Conservation (phyloP, 768 basidiomycete species). For the Royoungia palumana region DNA sequence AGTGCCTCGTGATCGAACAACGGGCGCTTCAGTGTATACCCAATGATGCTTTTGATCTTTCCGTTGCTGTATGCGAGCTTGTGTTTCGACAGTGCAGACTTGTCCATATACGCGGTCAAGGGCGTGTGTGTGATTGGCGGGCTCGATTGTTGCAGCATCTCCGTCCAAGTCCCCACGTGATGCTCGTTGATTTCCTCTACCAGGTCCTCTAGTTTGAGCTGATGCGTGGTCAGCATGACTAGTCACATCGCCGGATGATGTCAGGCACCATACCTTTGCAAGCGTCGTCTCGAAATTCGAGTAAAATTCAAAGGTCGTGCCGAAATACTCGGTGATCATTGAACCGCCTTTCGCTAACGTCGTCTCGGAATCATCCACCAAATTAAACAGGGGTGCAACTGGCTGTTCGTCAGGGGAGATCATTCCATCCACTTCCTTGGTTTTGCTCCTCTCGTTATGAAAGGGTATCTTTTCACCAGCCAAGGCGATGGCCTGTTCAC, state of each 20-base stretch:
- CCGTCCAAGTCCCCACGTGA: conserved; percentile 78
- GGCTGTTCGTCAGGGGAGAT: conserved; percentile 53
- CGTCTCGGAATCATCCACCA: conserved; percentile 76
- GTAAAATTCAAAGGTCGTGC: conserved; percentile 79
- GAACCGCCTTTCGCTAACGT: conserved; percentile 66
- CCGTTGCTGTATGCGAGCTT: conserved; percentile 62
- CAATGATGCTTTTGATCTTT: conserved; percentile 72
- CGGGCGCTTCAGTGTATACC: conserved; percentile 64
- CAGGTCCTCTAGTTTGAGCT: conserved; percentile 66
- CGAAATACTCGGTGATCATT: conserved; percentile 66
- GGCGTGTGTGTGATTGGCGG: conserved; percentile 72
- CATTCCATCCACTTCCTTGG: conserved; percentile 61
- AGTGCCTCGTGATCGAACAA: conserved; percentile 58
- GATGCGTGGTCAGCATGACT: not conserved
- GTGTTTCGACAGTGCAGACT: conserved; percentile 66
- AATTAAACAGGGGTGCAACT: conserved; percentile 76
- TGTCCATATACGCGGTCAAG: conserved; percentile 76
- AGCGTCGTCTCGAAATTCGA: conserved; percentile 63
- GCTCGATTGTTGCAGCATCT: conserved; percentile 69
- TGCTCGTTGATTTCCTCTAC: conserved; percentile 84
- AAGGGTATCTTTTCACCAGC: conserved; percentile 42
- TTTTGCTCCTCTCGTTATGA: conserved; percentile 65
- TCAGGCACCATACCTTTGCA: conserved; percentile 49
- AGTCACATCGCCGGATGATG: not conserved
- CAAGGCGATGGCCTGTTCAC: conserved; percentile 55